Conservation (phyloP, 2,329 filamentous ascomycete genomes). For the Hypocreales sp. region DNA sequence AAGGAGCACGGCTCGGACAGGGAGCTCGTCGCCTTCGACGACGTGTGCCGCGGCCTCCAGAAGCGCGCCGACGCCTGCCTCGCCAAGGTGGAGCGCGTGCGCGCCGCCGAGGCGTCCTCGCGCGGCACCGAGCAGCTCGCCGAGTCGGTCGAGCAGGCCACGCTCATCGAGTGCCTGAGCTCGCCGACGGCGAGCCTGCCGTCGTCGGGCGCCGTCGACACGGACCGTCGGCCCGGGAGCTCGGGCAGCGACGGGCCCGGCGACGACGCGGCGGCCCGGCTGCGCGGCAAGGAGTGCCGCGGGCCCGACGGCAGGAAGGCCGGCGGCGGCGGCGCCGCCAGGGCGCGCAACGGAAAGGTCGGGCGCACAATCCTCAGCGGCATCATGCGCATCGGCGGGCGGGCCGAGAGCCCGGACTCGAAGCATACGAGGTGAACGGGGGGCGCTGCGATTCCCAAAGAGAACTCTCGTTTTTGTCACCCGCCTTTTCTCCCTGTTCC, state of each 20-base stretch:
- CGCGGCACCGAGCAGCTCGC: slow-evolving; percentile 21
- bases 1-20: slow-evolving; percentile 25
- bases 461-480: background rate
- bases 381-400: slow-evolving; percentile 26
- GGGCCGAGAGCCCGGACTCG: slow-evolving; percentile 24
- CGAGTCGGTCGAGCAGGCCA: slow-evolving; percentile 31
- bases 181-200: slow-evolving; percentile 13
- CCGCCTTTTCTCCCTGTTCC: background rate
- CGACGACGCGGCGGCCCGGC: slow-evolving; percentile 9
- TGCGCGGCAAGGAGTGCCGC: slow-evolving; percentile 17
- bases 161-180: slow-evolving; percentile 18
- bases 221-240: slow-evolving; percentile 27
- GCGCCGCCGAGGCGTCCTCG: slow-evolving; percentile 18
- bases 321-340: slow-evolving; percentile 14
- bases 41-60: slow-evolving; percentile 33
- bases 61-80: slow-evolving; percentile 35
- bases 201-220: slow-evolving; percentile 12
- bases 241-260: slow-evolving; percentile 31
- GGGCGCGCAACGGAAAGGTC: slow-evolving; percentile 21
- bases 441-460: no score
- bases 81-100: slow-evolving; percentile 29
- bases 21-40: slow-evolving; percentile 36
- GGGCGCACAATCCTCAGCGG: slow-evolving; percentile 26
- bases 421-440: no score
- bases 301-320: slow-evolving; percentile 9